Evolutionary conservation across 108 stramenopile species (phyloP).

Genomic region (Mediolabrus comicus): DNA sequence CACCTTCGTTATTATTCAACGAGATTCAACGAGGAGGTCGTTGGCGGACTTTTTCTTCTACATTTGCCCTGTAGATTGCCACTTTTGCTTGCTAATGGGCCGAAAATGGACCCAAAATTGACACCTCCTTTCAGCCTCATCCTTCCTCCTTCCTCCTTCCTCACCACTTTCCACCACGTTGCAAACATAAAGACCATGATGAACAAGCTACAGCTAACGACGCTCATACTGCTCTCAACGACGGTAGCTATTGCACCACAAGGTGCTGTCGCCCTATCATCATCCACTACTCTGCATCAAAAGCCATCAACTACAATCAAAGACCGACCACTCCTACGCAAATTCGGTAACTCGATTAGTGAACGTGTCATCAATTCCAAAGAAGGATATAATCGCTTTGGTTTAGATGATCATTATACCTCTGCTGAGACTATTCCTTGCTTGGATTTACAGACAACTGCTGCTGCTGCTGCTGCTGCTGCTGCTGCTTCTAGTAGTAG

Average conservation of each 20-base stretch:
- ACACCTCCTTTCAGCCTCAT: too few relatives aligned
- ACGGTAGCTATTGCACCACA: not conserved
- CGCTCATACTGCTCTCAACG: not conserved
- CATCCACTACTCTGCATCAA: not conserved
- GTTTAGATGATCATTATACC: constrained; percentile 18
- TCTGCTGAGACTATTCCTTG: constrained; percentile 32
- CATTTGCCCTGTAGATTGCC: too few relatives aligned
- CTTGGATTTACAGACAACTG: constrained; percentile 27
- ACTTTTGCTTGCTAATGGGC: too few relatives aligned
- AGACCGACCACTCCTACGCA: constrained; percentile 27
- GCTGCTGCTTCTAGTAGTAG: not conserved
- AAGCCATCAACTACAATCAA: not conserved
- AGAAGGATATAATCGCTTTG: constrained; percentile 17
- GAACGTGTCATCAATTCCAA: constrained; percentile 22
- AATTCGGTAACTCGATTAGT: constrained; percentile 28
- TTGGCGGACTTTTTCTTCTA: too few relatives aligned
- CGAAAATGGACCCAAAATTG: too few relatives aligned
- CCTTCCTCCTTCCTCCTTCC: too few relatives aligned
- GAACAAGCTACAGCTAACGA: not conserved
- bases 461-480: not conserved
- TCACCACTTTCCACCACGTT: too few relatives aligned
- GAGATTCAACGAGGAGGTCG: too few relatives aligned
- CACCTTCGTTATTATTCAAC: too few relatives aligned
- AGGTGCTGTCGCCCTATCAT: not conserved
- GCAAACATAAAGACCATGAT: not conserved